Percentiles rank a stretch among this genome's conserved stretches.
Conservation (phyloP, 768 basidiomycete genomes). For the Astraeus odoratus region DNA sequence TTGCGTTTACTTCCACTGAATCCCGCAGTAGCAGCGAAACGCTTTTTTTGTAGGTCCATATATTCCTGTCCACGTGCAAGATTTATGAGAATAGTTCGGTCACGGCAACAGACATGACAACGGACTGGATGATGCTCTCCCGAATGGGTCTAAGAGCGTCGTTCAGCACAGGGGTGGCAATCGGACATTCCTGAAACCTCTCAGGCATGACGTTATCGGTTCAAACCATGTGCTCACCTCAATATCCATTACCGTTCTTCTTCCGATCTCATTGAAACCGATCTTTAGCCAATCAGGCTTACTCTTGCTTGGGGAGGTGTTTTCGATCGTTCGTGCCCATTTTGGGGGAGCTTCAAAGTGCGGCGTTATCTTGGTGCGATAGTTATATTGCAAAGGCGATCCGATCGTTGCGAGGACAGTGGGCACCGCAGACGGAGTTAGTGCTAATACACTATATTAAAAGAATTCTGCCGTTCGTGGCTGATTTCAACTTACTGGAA, state of each 20-base stretch:
- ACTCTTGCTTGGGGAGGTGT: neutral
- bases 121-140: conserved; percentile 61
- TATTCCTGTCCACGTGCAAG: conserved; percentile 47
- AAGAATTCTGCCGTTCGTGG: conserved; percentile 21
- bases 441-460: conserved; percentile 25
- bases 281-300: conserved; percentile 73
- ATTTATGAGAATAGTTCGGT: too few relatives aligned
- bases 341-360: conserved; percentile 82
- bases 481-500: conserved; percentile 30
- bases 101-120: neutral
- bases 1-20: conserved; percentile 41
- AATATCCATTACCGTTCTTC: conserved; percentile 76
- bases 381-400: conserved; percentile 86
- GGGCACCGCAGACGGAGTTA: conserved; percentile 55
- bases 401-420: conserved; percentile 64
- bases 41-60: conserved; percentile 75
- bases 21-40: conserved; percentile 90
- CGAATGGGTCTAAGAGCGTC: conserved; percentile 54
- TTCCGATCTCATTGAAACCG: conserved; percentile 82
- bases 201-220: too few relatives aligned
- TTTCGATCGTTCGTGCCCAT: conserved; percentile 16
- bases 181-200: conserved; percentile 72
- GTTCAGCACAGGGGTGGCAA: conserved; percentile 79
- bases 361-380: conserved; percentile 96
- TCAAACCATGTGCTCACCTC: conserved; percentile 48